Conservation (phyloP, 257 asterid genomes). For the Primulina tabacum region DNA sequence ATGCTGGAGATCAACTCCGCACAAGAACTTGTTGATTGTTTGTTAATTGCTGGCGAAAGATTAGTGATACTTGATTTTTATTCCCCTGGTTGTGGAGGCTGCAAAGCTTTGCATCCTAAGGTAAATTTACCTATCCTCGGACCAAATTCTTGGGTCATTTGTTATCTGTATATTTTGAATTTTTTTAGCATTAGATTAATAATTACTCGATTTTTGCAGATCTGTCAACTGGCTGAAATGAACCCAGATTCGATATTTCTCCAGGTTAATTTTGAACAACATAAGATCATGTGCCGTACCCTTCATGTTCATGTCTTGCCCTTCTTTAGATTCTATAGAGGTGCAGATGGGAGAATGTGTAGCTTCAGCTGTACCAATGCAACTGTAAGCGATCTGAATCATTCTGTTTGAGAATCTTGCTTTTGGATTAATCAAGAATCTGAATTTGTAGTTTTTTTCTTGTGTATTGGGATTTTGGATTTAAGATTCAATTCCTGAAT, state of each 20-base stretch:
- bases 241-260: slow-evolving; percentile 65
- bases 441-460: too few relatives aligned
- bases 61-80: slow-evolving; percentile 77
- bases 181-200: background rate
- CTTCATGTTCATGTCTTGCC: slow-evolving; percentile 79
- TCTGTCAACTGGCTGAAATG: slow-evolving; percentile 82
- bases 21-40: slow-evolving; percentile 52
- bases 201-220: slow-evolving; percentile 36
- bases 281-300: slow-evolving; percentile 65
- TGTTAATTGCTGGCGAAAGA: slow-evolving; percentile 76
- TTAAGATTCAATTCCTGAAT: background rate
- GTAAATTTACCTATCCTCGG: slow-evolving; percentile 26
- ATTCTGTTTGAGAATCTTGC: background rate
- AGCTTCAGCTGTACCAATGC: slow-evolving; percentile 97
- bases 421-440: background rate
- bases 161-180: background rate
- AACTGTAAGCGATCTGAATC: slow-evolving; percentile 47
- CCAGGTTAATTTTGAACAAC: slow-evolving; percentile 78
- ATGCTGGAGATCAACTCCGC: slow-evolving; percentile 81
- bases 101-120: slow-evolving; percentile 92
- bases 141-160: background rate
- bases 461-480: background rate
- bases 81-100: slow-evolving; percentile 98
- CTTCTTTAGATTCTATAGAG: slow-evolving; percentile 87
- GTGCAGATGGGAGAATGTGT: slow-evolving; percentile 70